Base-by-base conservation (phyloP, 2,329 filamentous ascomycete genomes). In the Ceratocystis cubensis region DNA sequence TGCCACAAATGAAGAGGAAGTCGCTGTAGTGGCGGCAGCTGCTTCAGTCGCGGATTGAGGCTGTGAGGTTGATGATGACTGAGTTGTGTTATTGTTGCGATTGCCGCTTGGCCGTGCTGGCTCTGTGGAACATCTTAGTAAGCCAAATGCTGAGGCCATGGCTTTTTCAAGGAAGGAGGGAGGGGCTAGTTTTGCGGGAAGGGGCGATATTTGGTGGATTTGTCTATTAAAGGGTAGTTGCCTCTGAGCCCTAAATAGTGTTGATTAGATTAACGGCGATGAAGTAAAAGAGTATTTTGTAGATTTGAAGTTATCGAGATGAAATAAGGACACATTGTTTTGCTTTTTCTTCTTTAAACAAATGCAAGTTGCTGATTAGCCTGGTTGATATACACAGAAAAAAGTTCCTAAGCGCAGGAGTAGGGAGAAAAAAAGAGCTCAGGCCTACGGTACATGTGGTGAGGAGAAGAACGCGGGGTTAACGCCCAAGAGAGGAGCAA, bases 121-220 rank as follows among this genome's bases (percentile, higher is more conserved):
- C 46, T 30, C 30, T 22, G 64, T 66, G 5, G 44, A 45, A 45
- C n/a, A 48, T 53, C 57, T 66, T 62, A 66, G 64, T 62, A 66
- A 62, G 64, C 64, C 64, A 45, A 66, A 53, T 20, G 22, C 46
- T n/a, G 28, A 3, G 25, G 53, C 62, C 37, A 41, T 41, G 10
- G 37, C 10, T 61, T 62, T 66, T 61, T 22, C 15, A 56, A 48
- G 25, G 53, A 30, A 57, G 53, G 53, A 57, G 53, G 25, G 28
- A 7, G n/a, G n/a, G 37, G 37, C 37, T 25, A n/a, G 48, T 22
- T 57, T 57, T 33, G 53, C 53, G 53, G 53, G 53, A 57, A 57
- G 53, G 53, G 22, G 13, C 20, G 37, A 13, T 53, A 22, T 53
- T 53, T 57, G 13, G 53, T 57, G 59, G 30, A 25, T 20, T 22